A percentile compares a stretch with the other conserved stretches of the same genome.
Evolutionary conservation across 352 stramenopile species (phyloP).

Genomic region (Phytopythium montanum): DNA sequence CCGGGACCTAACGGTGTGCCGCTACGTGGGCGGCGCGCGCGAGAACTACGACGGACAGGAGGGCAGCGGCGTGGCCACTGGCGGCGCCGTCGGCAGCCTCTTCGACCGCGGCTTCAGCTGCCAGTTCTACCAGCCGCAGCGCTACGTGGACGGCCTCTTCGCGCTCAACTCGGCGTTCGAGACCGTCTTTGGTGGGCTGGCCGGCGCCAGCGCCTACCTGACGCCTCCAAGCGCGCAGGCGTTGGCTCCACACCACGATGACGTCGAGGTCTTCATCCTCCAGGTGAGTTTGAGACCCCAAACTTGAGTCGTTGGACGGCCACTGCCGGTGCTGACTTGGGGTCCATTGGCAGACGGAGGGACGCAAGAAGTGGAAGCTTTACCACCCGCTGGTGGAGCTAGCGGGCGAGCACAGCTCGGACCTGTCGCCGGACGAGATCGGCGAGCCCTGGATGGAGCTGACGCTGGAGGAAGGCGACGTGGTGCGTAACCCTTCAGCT

Average conservation of each 20-base stretch:
- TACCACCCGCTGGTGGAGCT: constrained; percentile 73
- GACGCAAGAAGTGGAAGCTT: constrained; percentile 87
- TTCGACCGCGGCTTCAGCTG: constrained; percentile 76
- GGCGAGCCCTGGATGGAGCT: constrained; percentile 80
- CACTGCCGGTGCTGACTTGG: not conserved
- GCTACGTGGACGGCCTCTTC: constrained; percentile 73
- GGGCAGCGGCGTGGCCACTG: constrained; percentile 38
- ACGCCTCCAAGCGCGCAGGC: constrained; percentile 75
- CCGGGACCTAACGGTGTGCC: constrained; percentile 72
- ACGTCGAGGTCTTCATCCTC: constrained; percentile 86
- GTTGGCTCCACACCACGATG: constrained; percentile 82
- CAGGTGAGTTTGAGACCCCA: constrained; percentile 15
- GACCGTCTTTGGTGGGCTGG: constrained; percentile 67
- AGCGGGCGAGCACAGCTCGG: constrained; percentile 73
- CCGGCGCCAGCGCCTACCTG: constrained; percentile 75
- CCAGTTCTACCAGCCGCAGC: constrained; percentile 88
- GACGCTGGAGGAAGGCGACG: constrained; percentile 76
- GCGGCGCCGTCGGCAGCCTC: constrained; percentile 52
- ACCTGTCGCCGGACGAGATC: constrained; percentile 61
- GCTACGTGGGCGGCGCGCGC: constrained; percentile 61
- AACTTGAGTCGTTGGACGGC: not conserved
- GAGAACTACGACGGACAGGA: constrained; percentile 70
- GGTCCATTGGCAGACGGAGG: constrained; percentile 49
- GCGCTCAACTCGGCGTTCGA: constrained; percentile 79
- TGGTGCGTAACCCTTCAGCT: constrained; percentile 20